Evolutionary conservation across 1,284 basidiomycete genomes (phyloP).

Genomic region (Pulveroboletus ridleyi): DNA sequence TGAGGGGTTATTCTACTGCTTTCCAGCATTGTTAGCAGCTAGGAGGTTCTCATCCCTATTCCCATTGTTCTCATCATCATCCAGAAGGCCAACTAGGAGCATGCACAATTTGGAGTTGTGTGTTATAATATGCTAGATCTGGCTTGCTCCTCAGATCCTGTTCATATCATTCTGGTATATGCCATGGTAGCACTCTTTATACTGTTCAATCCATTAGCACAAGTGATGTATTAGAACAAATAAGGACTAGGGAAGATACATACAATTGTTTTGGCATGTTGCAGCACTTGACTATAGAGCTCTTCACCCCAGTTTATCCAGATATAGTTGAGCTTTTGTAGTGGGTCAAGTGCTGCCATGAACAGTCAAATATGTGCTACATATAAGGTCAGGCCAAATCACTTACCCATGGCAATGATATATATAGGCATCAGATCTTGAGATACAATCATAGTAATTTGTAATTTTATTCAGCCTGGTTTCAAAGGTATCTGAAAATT

Average conservation of each 20-base stretch:
- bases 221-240: too few species aligned
- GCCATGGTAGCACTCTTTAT: neutral
- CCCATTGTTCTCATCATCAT: neutral
- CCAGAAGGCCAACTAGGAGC: neutral
- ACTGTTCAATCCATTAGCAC: neutral
- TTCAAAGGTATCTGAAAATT: neutral
- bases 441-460: neutral
- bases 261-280: neutral
- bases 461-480: neutral
- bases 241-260: neutral
- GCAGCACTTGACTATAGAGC: neutral
- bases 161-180: neutral
- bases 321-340: neutral
- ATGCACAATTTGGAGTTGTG: neutral
- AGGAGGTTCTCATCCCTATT: too few species aligned
- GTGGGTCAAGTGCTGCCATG: neutral
- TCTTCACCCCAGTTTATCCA: neutral
- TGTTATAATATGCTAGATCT: neutral
- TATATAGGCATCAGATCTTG: neutral
- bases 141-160: too few species aligned
- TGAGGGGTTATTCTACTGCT: neutral
- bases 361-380: neutral
- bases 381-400: neutral
- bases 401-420: neutral
- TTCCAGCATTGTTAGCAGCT: neutral